Conservation (phyloP, 2,329 filamentous ascomycete species). For the Ophiostoma sp. region DNA sequence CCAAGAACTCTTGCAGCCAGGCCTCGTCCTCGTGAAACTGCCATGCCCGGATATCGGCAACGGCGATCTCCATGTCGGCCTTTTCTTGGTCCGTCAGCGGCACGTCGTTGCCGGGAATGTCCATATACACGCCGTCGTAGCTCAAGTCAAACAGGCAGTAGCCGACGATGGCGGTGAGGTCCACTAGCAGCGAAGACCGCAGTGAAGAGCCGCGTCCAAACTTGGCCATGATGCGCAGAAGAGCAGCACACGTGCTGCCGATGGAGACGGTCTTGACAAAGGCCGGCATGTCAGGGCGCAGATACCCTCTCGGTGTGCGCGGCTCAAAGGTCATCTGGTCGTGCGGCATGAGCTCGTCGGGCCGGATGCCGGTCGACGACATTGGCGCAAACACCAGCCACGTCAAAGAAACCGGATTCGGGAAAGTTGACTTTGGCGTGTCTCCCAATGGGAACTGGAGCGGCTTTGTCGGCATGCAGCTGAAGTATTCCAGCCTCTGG, state of each 20-base stretch:
- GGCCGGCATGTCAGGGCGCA: neutral
- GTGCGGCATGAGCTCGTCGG: neutral
- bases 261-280: slow-evolving; percentile 1
- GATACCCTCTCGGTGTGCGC: neutral
- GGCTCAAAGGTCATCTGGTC: neutral
- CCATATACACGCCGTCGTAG: neutral
- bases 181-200: neutral
- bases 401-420: neutral
- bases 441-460: neutral
- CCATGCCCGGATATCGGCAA: neutral
- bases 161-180: neutral
- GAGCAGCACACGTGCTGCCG: neutral
- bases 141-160: slow-evolving; percentile 2
- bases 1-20: neutral
- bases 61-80: neutral
- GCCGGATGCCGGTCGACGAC: neutral
- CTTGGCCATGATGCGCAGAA: neutral
- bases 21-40: neutral
- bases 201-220: neutral
- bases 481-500: neutral
- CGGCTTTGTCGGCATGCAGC: neutral
- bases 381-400: neutral
- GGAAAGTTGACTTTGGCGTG: neutral
- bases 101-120: neutral
- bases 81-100: neutral